Evolutionary conservation across 2,329 filamentous ascomycete genomes (phyloP), one percentile per base, ranked within the genome.

Genomic region (Exophiala sideris): DNA sequence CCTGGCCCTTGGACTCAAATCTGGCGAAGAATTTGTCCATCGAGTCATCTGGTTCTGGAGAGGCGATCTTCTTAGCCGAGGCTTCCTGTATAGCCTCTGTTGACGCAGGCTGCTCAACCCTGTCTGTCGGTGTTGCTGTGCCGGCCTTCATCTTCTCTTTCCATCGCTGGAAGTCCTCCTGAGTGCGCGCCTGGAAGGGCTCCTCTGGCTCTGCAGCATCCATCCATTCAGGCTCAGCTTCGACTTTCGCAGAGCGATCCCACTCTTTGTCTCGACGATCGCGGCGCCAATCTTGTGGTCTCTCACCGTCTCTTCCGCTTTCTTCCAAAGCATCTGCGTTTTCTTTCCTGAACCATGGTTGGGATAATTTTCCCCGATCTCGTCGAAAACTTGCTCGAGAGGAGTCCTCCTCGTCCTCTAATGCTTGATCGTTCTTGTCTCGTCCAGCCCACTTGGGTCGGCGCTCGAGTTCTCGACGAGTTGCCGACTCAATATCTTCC

Each of bases 81-180:
- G 64, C 58, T 44, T 76, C 73, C 58, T 72, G 77, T 64, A 77
- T 77, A 54, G 78, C 72, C 46, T 70, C 70, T 8, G 69, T n/a
- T 12, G 53, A 35, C 7, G 52, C 34, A 9, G 50, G 50, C 35
- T 29, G 24, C 24, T 78, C 61, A 16, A 36, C 18, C 32, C 50
- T 55, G 1, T 59, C 54, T 20, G 38, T 16, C 5, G 52, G 41
- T 8, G 55, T 48, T 18, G 50, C 29, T 34, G 59, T 51, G 82
- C 58, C 82, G 36, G 84, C 85, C 70, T 88, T 92, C 90, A 95
- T 95, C 60, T 80, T 81, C 64, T 95, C 89, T 79, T 96, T 96
- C 84, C 92, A 96, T 62, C 89, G 89, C 73, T 95, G 87, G 70
- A 96, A 95, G 62, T 96, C 91, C 66, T 95, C 91, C 65, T 89